Evolutionary conservation across 768 basidiomycete species (phyloP), one percentile per base, ranked within the genome.

Genomic region (Tulasnella sp.): DNA sequence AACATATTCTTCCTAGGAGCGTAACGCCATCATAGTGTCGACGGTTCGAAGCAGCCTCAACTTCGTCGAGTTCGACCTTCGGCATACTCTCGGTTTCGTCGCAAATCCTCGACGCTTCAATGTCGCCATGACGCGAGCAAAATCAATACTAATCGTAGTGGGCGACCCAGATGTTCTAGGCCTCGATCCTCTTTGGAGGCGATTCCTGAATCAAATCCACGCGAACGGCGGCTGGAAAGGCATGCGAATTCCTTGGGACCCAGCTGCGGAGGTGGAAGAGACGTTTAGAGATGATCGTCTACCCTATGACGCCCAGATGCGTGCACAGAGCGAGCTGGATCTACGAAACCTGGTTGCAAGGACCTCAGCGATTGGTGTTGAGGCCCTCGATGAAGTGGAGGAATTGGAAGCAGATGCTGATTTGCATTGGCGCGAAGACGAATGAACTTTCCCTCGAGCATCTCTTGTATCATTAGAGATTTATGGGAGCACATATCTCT

Each of bases 71-170:
- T 58, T 40, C 49, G 76, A 76, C 36, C 42, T 76, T 9, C 39
- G 68, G 12, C 70, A 71, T 34, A 64, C 69, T 0, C 69, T 76
- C 31, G 76, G 76, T 29, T 76, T 76, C 52, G 29, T 74, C 8
- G 72, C 52, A 15, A 74, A 74, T 37, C 72, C 72, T 34, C 45
- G 72, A 15, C 72, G 72, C 14, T 37, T 74, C 29, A 74, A 74
- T 31, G 90, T 92, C 45, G 89, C 90, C 5, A 81, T 92, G 15
- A 92, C 90, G 0, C 88, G 90, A 15, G 89, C 89, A 0, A 86
- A 90, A 80, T 87, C 89, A 0, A 83, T 91, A 4, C 85, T 91
- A 19, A 87, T 91, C 77, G 83, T 91, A 69, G 81, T 91, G 68
- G 90, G 90, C 4, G 87, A 91, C 79, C 88, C 90, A 0, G 81